Conservation (phyloP, 2,329 filamentous ascomycete species). For the Epichloe sibirici region DNA sequence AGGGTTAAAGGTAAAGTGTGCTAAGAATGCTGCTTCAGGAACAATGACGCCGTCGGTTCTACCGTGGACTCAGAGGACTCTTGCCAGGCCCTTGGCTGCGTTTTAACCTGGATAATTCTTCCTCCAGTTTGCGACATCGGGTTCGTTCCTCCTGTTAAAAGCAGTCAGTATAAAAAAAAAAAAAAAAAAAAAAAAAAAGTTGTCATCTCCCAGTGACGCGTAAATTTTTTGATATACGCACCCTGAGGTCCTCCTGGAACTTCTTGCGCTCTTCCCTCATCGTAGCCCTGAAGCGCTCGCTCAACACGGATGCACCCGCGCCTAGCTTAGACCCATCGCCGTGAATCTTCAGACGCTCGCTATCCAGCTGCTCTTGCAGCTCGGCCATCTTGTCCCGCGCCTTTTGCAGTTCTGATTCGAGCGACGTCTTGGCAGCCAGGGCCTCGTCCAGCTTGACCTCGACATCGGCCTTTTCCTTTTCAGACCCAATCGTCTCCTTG, state of each 20-base stretch:
- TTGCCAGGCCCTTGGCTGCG: constrained; percentile 30
- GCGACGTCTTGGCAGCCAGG: constrained; percentile 20
- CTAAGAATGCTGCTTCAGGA: background rate
- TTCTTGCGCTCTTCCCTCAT: constrained; percentile 46
- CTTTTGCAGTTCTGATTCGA: constrained; percentile 30
- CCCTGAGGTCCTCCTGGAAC: constrained; percentile 42
- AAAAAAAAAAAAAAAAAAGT: background rate
- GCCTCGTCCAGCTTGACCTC: constrained; percentile 26
- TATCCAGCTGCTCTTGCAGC: constrained; percentile 40
- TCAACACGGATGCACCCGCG: constrained; percentile 38
- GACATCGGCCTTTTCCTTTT: constrained; percentile 35
- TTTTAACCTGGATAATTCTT: constrained; percentile 34
- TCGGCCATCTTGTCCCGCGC: constrained; percentile 24
- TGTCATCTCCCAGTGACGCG: too few relatives aligned
- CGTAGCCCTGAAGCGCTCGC: constrained; percentile 42
- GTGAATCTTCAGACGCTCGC: constrained; percentile 33
- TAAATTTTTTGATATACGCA: constrained; percentile 17
- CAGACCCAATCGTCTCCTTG: constrained; percentile 36
- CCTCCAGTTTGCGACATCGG: constrained; percentile 35
- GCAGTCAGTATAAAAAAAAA: background rate
- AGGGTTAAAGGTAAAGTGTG: background rate
- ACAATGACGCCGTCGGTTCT: background rate
- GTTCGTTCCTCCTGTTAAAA: constrained; percentile 35
- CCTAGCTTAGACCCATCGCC: constrained; percentile 22
- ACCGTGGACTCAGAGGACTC: constrained; percentile 29